Percentiles rank a stretch among this genome's conserved stretches.
Evolutionary conservation across 371 early-diverging fungal genomes (phyloP).

Genomic region (Apophysomyces ossiformis): DNA sequence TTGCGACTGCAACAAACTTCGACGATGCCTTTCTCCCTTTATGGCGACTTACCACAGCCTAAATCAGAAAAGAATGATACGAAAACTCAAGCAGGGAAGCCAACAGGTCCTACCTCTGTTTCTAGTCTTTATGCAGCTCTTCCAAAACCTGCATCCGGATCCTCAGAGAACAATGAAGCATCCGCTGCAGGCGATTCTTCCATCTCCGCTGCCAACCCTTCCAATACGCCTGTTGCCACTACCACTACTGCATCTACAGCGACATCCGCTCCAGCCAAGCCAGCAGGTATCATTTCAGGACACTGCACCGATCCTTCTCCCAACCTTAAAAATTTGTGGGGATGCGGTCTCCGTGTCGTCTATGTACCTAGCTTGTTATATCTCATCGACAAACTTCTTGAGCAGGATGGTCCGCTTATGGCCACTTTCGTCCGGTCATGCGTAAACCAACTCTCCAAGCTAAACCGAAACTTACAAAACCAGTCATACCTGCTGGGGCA

Average conservation of each 20-base stretch:
- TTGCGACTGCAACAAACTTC: background rate
- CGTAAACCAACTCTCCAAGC: conserved; percentile 54
- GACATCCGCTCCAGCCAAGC: conserved; percentile 13
- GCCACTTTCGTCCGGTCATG: conserved; percentile 51
- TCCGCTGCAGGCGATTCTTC: conserved; percentile 12
- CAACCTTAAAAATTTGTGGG: background rate
- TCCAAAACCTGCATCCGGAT: conserved; percentile 19
- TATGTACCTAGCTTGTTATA: conserved; percentile 11
- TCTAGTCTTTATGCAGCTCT: conserved; percentile 27
- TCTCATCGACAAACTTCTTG: conserved; percentile 6
- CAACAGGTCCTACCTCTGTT: conserved; percentile 4
- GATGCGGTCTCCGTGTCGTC: background rate
- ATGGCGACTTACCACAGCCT: conserved; percentile 35
- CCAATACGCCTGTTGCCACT: background rate
- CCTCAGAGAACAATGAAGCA: background rate
- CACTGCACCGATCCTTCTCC: background rate
- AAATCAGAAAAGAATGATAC: conserved; percentile 20
- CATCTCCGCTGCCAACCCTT: background rate
- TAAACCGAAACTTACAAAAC: conserved; percentile 46
- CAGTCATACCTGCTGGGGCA: conserved; percentile 52
- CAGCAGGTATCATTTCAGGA: conserved; percentile 22
- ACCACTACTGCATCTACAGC: conserved; percentile 12
- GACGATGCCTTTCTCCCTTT: conserved; percentile 24
- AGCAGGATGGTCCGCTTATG: conserved; percentile 49
- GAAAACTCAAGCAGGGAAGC: background rate